Conservation (phyloP, 23 red algal genomes). For the Gracilaria caudata region DNA sequence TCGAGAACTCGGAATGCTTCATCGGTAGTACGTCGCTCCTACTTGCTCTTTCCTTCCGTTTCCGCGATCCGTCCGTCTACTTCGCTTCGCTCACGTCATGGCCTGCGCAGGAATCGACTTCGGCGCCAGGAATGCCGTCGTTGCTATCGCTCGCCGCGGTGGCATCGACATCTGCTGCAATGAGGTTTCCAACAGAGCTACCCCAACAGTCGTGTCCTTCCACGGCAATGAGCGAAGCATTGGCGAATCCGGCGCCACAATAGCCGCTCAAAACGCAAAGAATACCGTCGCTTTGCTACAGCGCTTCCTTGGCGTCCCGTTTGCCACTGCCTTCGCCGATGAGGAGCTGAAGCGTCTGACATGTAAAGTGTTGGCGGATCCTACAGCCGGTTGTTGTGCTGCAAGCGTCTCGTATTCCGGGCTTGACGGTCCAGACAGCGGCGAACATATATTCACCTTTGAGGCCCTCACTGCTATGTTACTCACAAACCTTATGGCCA, state of each 20-base stretch:
- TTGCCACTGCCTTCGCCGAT: conserved; percentile 36
- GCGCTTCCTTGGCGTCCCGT: conserved; percentile 79
- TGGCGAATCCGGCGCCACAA: conserved; percentile 90
- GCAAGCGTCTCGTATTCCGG: conserved; percentile 57
- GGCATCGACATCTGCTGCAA: conserved; percentile 96
- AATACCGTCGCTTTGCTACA: conserved; percentile 85
- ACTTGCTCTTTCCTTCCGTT: not conserved
- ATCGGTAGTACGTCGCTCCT: not conserved
- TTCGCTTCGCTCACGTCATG: conserved; percentile 54
- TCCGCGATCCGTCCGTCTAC: not conserved
- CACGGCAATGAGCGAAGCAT: conserved; percentile 80
- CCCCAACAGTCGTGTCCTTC: conserved; percentile 91
- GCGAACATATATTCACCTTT: conserved; percentile 52
- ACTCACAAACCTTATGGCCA: conserved; percentile 68
- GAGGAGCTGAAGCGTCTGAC: conserved; percentile 48
- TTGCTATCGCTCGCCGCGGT: conserved; percentile 91
- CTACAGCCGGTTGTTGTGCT: conserved; percentile 39
- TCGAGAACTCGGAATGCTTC: too few species aligned
- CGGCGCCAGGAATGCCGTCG: conserved; percentile 90
- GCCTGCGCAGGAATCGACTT: conserved; percentile 97
- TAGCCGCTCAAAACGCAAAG: conserved; percentile 80
- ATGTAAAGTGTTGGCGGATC: conserved; percentile 32
- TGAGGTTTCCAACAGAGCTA: conserved; percentile 93
- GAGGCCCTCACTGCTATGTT: conserved; percentile 82
- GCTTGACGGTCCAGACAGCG: conserved; percentile 32